Evolutionary conservation across 2,329 filamentous ascomycete species (phyloP), one percentile per base, ranked within the genome.

Genomic region (Fusarium humuli): DNA sequence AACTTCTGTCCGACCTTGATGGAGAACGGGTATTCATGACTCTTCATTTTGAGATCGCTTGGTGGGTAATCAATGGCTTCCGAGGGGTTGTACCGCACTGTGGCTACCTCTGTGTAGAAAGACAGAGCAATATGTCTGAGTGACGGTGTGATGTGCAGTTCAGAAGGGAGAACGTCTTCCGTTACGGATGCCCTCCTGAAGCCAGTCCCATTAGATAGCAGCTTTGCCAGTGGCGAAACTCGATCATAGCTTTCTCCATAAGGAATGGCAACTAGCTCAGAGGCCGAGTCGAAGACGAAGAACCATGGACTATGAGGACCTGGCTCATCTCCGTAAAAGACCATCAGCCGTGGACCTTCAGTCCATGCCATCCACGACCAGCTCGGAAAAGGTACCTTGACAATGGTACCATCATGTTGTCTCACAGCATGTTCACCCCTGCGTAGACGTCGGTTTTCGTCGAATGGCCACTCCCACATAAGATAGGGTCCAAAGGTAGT

Each of bases 301-400:
- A 22, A 56, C 4, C 3, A n/a, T 7, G 53, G 53, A 4, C 40
- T 46, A 3, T 34, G 53, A 9, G 53, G 27, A 3, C 12, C 4
- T 32, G 20, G 12, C 13, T 56, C 53, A 22, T 47, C 41, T 3
- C 53, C 53, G 6, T 27, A 37, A 6, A 22, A 56, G 22, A 16
- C 16, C 11, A 27, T 10, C 7, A 56, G 53, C 2, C 25, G 9
- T 12, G 41, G 5, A 2, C 53, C 53, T 2, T 37, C 41, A 13
- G 9, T 56, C 53, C 41, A 56, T 5, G 12, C 16, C n/a, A 47
- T n/a, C 53, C 41, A 56, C 3, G 53, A 56, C 53, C 53, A 56
- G 9, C 9, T 56, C 1, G 53, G 53, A 27, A 27, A 56, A 3
- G 18, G 16, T 3, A 47, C 41, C 20, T 34, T 37, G 18, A 20